phyloP scores from a whole-genome alignment of 1,139 yeast species.

The Pneumocystis jirovecii region DNA sequence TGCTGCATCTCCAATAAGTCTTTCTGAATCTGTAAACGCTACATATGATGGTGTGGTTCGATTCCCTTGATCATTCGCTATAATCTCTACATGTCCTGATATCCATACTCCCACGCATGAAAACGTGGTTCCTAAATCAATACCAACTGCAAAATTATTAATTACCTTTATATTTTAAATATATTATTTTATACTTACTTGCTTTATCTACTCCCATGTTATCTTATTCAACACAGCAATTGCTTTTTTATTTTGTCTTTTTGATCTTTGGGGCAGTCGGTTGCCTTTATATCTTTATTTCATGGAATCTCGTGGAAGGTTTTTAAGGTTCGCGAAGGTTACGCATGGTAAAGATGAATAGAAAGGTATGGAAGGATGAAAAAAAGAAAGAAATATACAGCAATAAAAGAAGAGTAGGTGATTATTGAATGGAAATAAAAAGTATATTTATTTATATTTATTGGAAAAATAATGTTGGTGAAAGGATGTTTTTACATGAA shows the following conservation, averaged over 20 bases:
- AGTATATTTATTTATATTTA: neutral
- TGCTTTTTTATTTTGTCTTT: neutral
- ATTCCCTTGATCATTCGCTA: slow-evolving; percentile 91
- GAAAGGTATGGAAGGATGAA: neutral
- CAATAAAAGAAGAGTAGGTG: neutral
- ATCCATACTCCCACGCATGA: slow-evolving; percentile 70
- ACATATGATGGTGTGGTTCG: slow-evolving; percentile 95
- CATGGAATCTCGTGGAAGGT: neutral
- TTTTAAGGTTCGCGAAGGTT: neutral
- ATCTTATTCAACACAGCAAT: neutral
- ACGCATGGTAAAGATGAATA: neutral
- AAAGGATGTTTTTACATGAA: no score
- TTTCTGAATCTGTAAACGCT: slow-evolving; percentile 90
- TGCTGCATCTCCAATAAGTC: slow-evolving; percentile 97
- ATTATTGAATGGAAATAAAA: neutral
- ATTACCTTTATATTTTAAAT: neutral
- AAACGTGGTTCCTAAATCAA: slow-evolving; percentile 80
- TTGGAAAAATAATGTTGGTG: no score
- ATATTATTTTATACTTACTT: neutral
- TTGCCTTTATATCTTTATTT: neutral
- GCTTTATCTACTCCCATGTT: neutral
- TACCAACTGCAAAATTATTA: slow-evolving; percentile 33
- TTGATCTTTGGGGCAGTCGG: neutral
- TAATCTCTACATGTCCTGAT: slow-evolving; percentile 78
- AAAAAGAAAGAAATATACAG: neutral